These are phyloP conservation scores for Ilyonectria robusta DNA, from an alignment of 2,329 filamentous ascomycete species.

Conservation along the genomic window DNA sequence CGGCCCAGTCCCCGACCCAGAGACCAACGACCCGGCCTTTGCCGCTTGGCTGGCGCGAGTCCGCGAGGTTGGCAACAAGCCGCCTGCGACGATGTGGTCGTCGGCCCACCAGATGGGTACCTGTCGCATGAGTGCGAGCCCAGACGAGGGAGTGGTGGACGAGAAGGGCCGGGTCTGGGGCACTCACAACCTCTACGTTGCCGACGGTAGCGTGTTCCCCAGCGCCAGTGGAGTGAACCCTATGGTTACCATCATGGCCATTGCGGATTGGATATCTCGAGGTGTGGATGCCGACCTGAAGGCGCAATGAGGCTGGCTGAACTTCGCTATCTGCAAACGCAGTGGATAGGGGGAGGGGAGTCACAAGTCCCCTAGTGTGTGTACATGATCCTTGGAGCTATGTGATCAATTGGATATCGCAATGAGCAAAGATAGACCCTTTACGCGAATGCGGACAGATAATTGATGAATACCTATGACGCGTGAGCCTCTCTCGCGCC, in stretches of 20 bases:
- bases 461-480: background rate
- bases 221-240: slow-evolving; percentile 85
- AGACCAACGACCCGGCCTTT: slow-evolving; percentile 73
- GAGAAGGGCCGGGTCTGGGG: slow-evolving; percentile 75
- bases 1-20: slow-evolving; percentile 51
- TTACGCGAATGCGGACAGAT: slow-evolving; percentile 18
- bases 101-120: slow-evolving; percentile 89
- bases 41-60: slow-evolving; percentile 71
- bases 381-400: slow-evolving; percentile 22
- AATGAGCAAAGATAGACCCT: slow-evolving; percentile 3
- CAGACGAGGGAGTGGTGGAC: slow-evolving; percentile 71
- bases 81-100: slow-evolving; percentile 68
- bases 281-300: slow-evolving; percentile 64
- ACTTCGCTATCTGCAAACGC: slow-evolving; percentile 1
- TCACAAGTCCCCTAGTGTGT: slow-evolving; percentile 13
- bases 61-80: slow-evolving; percentile 62
- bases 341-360: slow-evolving; percentile 1
- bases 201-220: slow-evolving; percentile 83
- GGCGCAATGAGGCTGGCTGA: slow-evolving; percentile 32
- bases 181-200: slow-evolving; percentile 74
- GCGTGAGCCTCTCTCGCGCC: background rate
- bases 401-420: slow-evolving; percentile 10
- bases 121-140: slow-evolving; percentile 76
- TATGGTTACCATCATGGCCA: slow-evolving; percentile 83
- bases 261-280: slow-evolving; percentile 75